Percentiles rank a stretch among this genome's conserved stretches.
Evolutionary conservation across 129 eudicot genomes (phyloP).

Genomic region (Lactuca saligna): DNA sequence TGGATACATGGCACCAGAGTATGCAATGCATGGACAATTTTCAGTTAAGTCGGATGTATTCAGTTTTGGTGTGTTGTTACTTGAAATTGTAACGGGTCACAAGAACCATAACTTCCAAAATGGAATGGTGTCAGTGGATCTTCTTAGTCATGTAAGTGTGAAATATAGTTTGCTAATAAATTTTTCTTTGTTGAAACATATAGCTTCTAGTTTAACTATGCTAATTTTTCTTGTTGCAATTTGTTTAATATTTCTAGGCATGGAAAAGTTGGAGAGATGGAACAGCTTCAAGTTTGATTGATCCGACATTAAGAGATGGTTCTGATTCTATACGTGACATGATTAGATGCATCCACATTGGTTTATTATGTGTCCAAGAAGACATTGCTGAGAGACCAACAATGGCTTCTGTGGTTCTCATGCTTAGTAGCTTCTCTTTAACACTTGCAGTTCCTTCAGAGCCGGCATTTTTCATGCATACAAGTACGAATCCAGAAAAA

Average conservation of each 20-base stretch:
- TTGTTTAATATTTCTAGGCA: slow-evolving; percentile 21
- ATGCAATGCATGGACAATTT: slow-evolving; percentile 37
- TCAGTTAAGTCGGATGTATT: slow-evolving; percentile 49
- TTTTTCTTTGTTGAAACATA: not conserved
- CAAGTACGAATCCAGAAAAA: not conserved
- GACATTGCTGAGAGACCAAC: slow-evolving; percentile 27
- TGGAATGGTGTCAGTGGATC: slow-evolving; percentile 12
- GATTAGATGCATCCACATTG: slow-evolving; percentile 33
- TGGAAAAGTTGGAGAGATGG: slow-evolving; percentile 40
- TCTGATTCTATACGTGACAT: slow-evolving; percentile 17
- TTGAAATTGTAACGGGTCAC: slow-evolving; percentile 43
- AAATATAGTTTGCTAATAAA: not conserved
- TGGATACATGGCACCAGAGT: slow-evolving; percentile 47
- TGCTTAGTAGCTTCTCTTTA: slow-evolving; percentile 33
- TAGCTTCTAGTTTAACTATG: not conserved
- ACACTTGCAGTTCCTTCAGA: slow-evolving; percentile 40
- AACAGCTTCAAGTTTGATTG: slow-evolving; percentile 18
- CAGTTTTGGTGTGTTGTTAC: slow-evolving; percentile 48
- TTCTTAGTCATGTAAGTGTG: slow-evolving; percentile 18
- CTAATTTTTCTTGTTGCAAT: not conserved
- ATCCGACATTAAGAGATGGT: slow-evolving; percentile 16
- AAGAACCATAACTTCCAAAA: slow-evolving; percentile 24
- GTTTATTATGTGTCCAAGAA: slow-evolving; percentile 38
- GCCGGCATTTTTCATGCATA: slow-evolving; percentile 40
- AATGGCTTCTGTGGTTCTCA: slow-evolving; percentile 30